Conservation (phyloP, 2,329 filamentous ascomycete genomes). For the Pseudodiploospora longispora region DNA sequence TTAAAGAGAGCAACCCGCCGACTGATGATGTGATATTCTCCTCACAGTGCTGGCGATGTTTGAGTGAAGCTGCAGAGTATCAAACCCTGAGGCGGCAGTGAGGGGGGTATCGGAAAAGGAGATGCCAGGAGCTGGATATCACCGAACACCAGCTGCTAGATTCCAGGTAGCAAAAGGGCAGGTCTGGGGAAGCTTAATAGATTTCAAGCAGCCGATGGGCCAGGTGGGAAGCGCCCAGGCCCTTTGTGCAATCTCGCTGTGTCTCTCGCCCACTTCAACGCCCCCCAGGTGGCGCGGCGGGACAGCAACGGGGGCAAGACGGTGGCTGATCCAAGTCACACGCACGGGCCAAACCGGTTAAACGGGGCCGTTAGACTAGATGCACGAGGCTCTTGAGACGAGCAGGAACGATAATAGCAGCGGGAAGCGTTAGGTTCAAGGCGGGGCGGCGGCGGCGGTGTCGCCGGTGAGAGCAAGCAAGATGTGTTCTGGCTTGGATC, state of each 20-base stretch:
- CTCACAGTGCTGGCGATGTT: background rate
- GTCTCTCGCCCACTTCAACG: constrained; percentile 3
- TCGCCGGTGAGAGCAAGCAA: no score
- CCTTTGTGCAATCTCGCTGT: constrained; percentile 5
- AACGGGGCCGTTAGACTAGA: no score
- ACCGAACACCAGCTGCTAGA: background rate
- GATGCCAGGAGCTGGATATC: background rate
- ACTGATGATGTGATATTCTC: no score
- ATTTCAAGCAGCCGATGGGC: background rate
- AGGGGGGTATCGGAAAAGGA: background rate
- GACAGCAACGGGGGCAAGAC: background rate
- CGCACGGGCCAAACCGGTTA: no score
- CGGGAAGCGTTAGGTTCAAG: no score
- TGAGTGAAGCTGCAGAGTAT: background rate
- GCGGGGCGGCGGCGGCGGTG: no score
- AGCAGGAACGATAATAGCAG: no score
- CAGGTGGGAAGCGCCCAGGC: background rate
- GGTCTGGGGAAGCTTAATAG: background rate
- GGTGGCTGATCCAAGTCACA: no score
- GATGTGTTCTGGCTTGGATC: no score
- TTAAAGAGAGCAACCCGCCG: no score
- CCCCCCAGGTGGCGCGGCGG: constrained; percentile 2
- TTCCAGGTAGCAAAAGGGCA: background rate
- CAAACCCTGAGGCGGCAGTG: background rate
- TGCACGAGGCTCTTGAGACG: no score